Base-by-base conservation (phyloP, 192 early-diverging fungal genomes). In the Backusella sp. region DNA sequence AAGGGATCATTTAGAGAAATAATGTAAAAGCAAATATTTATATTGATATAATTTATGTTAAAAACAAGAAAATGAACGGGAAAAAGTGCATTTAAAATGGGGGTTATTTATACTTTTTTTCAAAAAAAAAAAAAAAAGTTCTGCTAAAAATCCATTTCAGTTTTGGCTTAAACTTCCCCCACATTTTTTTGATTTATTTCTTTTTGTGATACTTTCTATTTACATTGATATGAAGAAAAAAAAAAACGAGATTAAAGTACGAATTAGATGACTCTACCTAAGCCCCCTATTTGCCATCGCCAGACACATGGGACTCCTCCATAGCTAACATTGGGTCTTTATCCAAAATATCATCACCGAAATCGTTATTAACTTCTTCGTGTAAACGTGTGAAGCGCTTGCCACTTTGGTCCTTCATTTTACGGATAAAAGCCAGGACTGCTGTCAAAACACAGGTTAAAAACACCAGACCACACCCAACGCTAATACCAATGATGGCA, bases 401-500 rank as follows among this genome's bases (percentile, higher is more conserved):
- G 7, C 46, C 30, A 26, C 46, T 32, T 1, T 34, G 32, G 32
- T 76, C 14, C 21, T 78, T 82, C 44, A 74, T 36, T 70, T 72
- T 82, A 28, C 70, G 76, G 30, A 68, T 62, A 3, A 82, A 11
- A 1, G 77, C 77, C 3, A 84, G 72, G 41, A 76, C 70, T 4
- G 73, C 78, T 46, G 79, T 84, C 9, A 80, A 79, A 34, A 77
- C 65, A 42, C 82, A 86, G 15, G 77, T 77, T 19, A 79, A 53
- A 2, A 52, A 82, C 17, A 83, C 74, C 46, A 85, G 52, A 19
- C 76, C 81, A 65, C 86, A 84, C 1, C 74, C 84, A 21, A 85
- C 79, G 77, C 82, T 79, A 36, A 83, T 76, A 66, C 78, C 86
- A 52, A 84, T 82, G 6, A 78, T 80, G 5, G 66, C 80, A 14